Evolutionary conservation across 179 eudicot species (phyloP).

Genomic region (Amaranthus tricolor): DNA sequence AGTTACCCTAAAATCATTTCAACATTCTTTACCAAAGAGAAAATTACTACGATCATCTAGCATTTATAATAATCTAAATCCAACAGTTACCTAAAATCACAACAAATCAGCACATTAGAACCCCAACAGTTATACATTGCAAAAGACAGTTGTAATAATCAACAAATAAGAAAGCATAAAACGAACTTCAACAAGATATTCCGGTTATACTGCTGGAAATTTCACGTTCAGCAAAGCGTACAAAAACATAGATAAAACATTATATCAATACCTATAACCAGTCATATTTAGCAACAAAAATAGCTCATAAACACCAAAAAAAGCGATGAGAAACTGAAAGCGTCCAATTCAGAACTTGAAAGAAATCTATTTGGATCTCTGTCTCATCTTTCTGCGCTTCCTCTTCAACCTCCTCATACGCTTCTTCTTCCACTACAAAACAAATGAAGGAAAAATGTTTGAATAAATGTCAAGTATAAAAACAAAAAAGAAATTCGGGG

Average conservation of each 20-base stretch:
- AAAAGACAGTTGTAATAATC: not conserved
- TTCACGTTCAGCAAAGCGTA: conserved; percentile 6
- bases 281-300: conserved; percentile 10
- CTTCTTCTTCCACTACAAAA: conserved; percentile 18
- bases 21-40: not conserved
- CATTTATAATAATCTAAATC: too few species aligned
- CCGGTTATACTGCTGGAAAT: conserved; percentile 1
- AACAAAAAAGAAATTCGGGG: not conserved
- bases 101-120: not conserved
- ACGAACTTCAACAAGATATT: not conserved
- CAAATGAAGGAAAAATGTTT: too few species aligned
- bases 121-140: not conserved
- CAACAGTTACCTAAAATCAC: not conserved
- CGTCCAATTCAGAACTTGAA: not conserved
- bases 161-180: not conserved
- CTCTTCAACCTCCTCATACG: conserved; percentile 23
- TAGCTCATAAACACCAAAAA: not conserved
- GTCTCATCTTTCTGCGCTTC: conserved; percentile 23
- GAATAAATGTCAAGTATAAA: not conserved
- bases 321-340: conserved; percentile 2
- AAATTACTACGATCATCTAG: not conserved
- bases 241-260: not conserved
- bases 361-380: conserved; percentile 13
- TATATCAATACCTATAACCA: conserved; percentile 3
- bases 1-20: not conserved